Evolutionary conservation across 371 early-diverging fungal genomes (phyloP), one percentile per base, ranked within the genome.

Genomic region (Mucor irregularis): DNA sequence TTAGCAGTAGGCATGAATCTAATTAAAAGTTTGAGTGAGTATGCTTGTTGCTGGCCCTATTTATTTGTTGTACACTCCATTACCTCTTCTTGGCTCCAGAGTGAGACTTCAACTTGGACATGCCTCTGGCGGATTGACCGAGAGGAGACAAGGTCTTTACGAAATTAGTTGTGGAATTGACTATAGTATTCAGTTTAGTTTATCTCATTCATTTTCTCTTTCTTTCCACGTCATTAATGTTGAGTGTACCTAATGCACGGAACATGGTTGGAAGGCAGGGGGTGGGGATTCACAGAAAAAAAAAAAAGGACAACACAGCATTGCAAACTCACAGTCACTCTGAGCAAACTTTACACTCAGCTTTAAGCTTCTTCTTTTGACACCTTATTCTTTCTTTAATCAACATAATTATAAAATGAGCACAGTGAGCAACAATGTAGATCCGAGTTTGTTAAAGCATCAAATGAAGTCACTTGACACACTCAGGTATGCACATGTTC

Each of bases 61-160:
- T 39, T 7, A 24, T 21, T 42, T 42, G 42, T 42, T n/a, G n/a
- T n/a, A n/a, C n/a, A n/a, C n/a, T n/a, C n/a, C n/a, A n/a, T 24
- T 63, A 71, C 76, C 79, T 66, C 57, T 79, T 79, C 52, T 75
- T 76, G 24, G 79, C 79, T 26, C 79, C 76, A 16, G 79, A 79
- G 30, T 79, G 79, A 28, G 74, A 64, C 35, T 79, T 79, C n/a
- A 79, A 58, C 44, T 79, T 79, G 6, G 74, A 66, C 78, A 78
- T 78, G 49, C 59, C 61, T 53, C 71, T 62, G 1, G 67, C 59
- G 8, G 66, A 62, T 54, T 70, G 76, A 10, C 69, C 76, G 34
- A 61, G 48, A 26, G 68, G 73, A 22, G 58, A 40, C 35, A 66
- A 31, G 16, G 58, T 35, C 30, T 65, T 58, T 24, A 72, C 42